Base-by-base conservation (phyloP, 2,329 filamentous ascomycete species). In the Hysterium pulicare region DNA sequence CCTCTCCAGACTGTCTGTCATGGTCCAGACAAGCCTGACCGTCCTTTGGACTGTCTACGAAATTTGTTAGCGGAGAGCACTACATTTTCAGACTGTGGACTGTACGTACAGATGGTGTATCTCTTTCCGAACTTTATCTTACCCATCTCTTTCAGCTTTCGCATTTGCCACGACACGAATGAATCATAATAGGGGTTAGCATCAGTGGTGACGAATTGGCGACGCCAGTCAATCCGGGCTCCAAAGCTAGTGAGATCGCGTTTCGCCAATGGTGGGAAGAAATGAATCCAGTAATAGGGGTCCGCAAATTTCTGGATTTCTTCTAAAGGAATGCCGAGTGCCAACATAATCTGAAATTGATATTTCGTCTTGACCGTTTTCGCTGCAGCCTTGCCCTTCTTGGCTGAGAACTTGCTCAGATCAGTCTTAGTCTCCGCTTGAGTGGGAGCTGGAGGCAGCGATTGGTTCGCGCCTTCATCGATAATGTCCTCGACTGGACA, bases 91-190 rank as follows among this genome's bases (percentile, higher is more conserved):
- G n/a, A 30, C 26, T 30, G 9, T 9, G n/a, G n/a, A n/a, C n/a
- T n/a, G n/a, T n/a, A n/a, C n/a, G n/a, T n/a, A n/a, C n/a, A 67
- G 51, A 97, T 85, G 5, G 91, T 97, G 67, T 96, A 95, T 58
- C 90, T 76, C 73, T 89, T 93, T 42, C 89, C 90, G 59, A 93
- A 94, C 70, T 90, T 87, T 70, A 97, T 91, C 76, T 96, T 97
- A 58, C 87, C 81, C 48, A 95, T 73, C 63, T 93, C 87, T 69
- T 86, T 88, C 39, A 97, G 78, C 50, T 87, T 86, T 66, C 87
- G 90, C 87, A 97, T 96, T 71, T 97, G 93, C 93, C 93, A 98
- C 59, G 87, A 76, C 31, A 97, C 85, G 60, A 98, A 98, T 4
- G 88, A 81, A 64, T 98, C 91, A 65, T 95, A 98, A 73, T 93